These are phyloP conservation scores for Phytophthora pinifolia DNA, from an alignment of 352 stramenopile species.

Conservation along the genomic window DNA sequence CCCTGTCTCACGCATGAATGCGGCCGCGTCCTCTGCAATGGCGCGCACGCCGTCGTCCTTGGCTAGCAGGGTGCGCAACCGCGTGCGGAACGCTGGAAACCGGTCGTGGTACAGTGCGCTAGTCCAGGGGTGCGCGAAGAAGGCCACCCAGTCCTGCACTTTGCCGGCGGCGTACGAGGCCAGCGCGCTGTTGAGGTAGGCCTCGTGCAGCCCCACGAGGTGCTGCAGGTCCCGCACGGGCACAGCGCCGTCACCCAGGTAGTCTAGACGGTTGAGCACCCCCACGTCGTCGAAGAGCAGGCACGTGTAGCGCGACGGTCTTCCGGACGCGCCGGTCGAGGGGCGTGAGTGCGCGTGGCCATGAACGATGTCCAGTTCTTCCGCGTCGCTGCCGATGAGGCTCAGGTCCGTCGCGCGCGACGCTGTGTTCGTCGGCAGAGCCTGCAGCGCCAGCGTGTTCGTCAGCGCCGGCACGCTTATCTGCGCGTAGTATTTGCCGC, in stretches of 20 bases:
- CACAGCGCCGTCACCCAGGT: constrained; percentile 54
- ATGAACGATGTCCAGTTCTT: constrained; percentile 9
- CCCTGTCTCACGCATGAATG: constrained; percentile 63
- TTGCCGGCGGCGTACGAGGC: constrained; percentile 68
- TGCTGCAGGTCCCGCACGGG: constrained; percentile 71
- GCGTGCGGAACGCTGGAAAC: constrained; percentile 69
- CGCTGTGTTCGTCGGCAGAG: constrained; percentile 48
- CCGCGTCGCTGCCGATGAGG: constrained; percentile 20
- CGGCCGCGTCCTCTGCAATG: constrained; percentile 58
- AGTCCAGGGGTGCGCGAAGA: constrained; percentile 81
- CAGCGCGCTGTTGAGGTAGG: constrained; percentile 84
- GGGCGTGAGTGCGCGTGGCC: constrained; percentile 15
- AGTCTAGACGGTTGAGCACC: constrained; percentile 73
- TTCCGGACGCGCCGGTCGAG: constrained; percentile 10
- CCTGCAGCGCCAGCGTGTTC: constrained; percentile 66
- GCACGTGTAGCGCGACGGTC: constrained; percentile 50
- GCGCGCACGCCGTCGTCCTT: constrained; percentile 72
- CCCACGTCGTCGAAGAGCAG: constrained; percentile 78
- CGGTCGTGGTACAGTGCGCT: constrained; percentile 77
- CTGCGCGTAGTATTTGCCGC: constrained; percentile 66
- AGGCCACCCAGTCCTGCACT: constrained; percentile 83
- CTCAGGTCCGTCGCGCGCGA: constrained; percentile 11
- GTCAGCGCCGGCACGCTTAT: constrained; percentile 72
- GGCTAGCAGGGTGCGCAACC: constrained; percentile 54
- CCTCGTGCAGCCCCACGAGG: constrained; percentile 82